phyloP scores from a whole-genome alignment of 768 basidiomycete species.

The Lactarius hengduanensis region DNA sequence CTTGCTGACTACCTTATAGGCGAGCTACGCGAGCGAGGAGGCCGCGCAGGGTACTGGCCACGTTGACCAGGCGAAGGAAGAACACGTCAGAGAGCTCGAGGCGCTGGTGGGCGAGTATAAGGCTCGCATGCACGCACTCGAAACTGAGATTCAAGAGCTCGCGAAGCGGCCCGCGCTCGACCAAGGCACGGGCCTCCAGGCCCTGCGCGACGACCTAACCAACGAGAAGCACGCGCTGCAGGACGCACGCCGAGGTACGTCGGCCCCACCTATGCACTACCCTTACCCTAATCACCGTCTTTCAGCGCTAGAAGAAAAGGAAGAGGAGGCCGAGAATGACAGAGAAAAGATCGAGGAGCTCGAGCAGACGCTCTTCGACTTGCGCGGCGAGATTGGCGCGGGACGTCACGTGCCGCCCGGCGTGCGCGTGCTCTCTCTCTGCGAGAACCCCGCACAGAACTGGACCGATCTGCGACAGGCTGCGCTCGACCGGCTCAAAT shows the following conservation, averaged over 20 bases:
- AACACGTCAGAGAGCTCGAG: slow-evolving; percentile 56
- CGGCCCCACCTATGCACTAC: background rate
- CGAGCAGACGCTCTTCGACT: slow-evolving; percentile 76
- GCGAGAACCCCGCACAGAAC: slow-evolving; percentile 78
- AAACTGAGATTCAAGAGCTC: slow-evolving; percentile 48
- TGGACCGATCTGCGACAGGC: slow-evolving; percentile 76
- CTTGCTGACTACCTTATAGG: slow-evolving; percentile 37
- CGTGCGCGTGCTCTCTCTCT: slow-evolving; percentile 61
- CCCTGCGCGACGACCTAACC: slow-evolving; percentile 42
- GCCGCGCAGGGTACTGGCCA: slow-evolving; percentile 35
- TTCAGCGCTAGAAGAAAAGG: slow-evolving; percentile 48
- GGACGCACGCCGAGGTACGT: slow-evolving; percentile 44
- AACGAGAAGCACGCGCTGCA: slow-evolving; percentile 35
- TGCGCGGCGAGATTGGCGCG: slow-evolving; percentile 70
- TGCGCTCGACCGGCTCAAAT: slow-evolving; percentile 69
- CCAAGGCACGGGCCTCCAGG: slow-evolving; percentile 35
- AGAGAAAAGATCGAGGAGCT: slow-evolving; percentile 62
- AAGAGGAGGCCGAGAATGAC: slow-evolving; percentile 39
- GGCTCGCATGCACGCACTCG: slow-evolving; percentile 44
- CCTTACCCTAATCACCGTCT: background rate
- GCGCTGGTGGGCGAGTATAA: slow-evolving; percentile 56
- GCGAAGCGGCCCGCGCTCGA: slow-evolving; percentile 37
- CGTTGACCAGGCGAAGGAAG: slow-evolving; percentile 40
- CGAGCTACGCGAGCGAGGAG: slow-evolving; percentile 64
- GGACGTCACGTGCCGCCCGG: slow-evolving; percentile 75